These are phyloP conservation scores for Fusarium kyushuense DNA, from an alignment of 2,329 filamentous ascomycete genomes.

Conservation along the genomic window DNA sequence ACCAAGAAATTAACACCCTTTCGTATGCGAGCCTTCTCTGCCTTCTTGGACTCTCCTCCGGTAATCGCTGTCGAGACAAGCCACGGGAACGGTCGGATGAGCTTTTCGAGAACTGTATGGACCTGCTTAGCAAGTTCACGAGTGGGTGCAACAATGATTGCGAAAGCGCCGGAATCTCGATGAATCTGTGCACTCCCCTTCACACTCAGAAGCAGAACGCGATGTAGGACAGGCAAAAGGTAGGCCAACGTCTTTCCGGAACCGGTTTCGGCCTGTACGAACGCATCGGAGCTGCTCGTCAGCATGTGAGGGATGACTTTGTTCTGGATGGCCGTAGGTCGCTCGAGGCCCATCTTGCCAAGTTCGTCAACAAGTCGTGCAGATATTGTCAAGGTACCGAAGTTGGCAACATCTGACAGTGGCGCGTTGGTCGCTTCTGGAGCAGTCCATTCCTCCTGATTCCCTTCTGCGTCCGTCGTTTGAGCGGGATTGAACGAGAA, in stretches of 20 bases:
- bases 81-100: conserved; percentile 92
- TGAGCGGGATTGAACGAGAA: conserved; percentile 90
- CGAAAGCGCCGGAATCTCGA: conserved; percentile 90
- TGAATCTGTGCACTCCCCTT: conserved; percentile 71
- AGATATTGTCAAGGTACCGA: conserved; percentile 86
- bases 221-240: conserved; percentile 88
- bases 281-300: conserved; percentile 86
- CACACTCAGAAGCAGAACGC: conserved; percentile 81
- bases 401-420: conserved; percentile 84
- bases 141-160: conserved; percentile 92
- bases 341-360: conserved; percentile 87
- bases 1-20: conserved; percentile 97
- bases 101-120: conserved; percentile 82
- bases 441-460: conserved; percentile 63
- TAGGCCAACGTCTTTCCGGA: conserved; percentile 99
- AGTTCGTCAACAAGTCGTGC: conserved; percentile 84
- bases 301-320: conserved; percentile 85
- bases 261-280: conserved; percentile 96
- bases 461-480: conserved; percentile 70
- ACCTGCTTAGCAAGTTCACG: conserved; percentile 96
- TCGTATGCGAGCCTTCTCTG: conserved; percentile 91
- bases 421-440: conserved; percentile 91
- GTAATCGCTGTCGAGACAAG: conserved; percentile 89
- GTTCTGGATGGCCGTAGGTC: conserved; percentile 94
- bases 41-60: conserved; percentile 76